Evolutionary conservation across 306 rosid species (phyloP).

Genomic region (Abrus precatorius): DNA sequence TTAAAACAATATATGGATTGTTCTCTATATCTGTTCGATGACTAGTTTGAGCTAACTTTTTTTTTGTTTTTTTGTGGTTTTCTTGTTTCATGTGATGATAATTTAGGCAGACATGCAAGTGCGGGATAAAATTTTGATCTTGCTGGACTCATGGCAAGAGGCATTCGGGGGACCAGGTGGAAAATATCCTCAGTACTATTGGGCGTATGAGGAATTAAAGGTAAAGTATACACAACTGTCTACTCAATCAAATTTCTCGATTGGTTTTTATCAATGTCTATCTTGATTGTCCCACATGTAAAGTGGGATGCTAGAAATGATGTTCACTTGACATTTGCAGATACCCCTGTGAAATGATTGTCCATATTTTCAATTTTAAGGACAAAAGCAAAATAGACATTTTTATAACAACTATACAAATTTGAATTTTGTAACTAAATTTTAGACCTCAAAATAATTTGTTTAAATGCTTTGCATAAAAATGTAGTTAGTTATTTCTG

Average conservation of each 20-base stretch:
- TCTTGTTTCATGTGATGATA: conserved; percentile 36
- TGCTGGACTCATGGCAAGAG: conserved; percentile 95
- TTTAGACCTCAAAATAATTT: conserved; percentile 22
- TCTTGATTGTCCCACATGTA: conserved; percentile 20
- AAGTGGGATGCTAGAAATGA: conserved; percentile 7
- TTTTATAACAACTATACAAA: not conserved
- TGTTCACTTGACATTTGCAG: conserved; percentile 16
- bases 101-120: conserved; percentile 93
- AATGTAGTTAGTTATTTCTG: not conserved
- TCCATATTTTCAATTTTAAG: conserved; percentile 13
- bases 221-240: conserved; percentile 50
- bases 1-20: not conserved
- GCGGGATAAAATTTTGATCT: conserved; percentile 82
- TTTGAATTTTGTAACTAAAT: conserved; percentile 19
- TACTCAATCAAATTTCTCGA: conserved; percentile 28
- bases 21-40: conserved; percentile 23
- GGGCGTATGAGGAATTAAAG: conserved; percentile 89
- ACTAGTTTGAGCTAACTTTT: conserved; percentile 17
- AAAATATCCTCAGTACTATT: conserved; percentile 88
- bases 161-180: conserved; percentile 96
- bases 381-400: not conserved
- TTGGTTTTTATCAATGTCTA: conserved; percentile 36
- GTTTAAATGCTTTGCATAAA: conserved; percentile 1
- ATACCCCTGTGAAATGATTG: conserved; percentile 9
- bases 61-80: not conserved